Base-by-base conservation (phyloP, 345 rosid species). In the Stellera chamaejasme region DNA sequence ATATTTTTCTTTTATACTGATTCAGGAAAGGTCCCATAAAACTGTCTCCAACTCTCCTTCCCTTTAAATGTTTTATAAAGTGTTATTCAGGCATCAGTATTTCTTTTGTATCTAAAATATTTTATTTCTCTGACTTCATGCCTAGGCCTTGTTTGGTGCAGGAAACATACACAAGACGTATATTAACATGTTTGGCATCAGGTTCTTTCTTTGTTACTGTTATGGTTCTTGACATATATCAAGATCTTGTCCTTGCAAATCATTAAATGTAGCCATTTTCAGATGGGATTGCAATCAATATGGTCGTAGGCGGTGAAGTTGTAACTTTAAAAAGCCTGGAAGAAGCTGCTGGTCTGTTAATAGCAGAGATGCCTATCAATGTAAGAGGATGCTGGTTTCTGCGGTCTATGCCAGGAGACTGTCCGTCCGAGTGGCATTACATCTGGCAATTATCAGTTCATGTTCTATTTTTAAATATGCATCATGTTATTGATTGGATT, bases 301-400 rank as follows among this genome's bases (percentile, higher is more conserved):
- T 92, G 88, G 90, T 88, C 16, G 93, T 82, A 55, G 98, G 98
- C 48, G 95, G 96, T 43, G 95, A 88, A 82, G 96, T 92, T 1
- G 77, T 77, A 14, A 79, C 79, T 62, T 85, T 92, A 11, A 92
- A 81, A 78, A 73, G 73, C 69, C 64, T 88, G 6, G 98, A 88
- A 64, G 96, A 92, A 68, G 79, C 79, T 72, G 81, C 84, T 52
- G 57, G 70, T 59, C 65, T 88, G 56, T 65, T 75, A 70, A 84
- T 92, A 14, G 84, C 82, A 2, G 98, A 88, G 75, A 86, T 92
- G 98, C 98, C 98, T 11, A 84, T 92, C 50, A 81, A 86, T 81
- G 88, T 82, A 61, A 72, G 82, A 58, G 19, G 8, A 46, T 63
- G 27, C 60, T 52, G 16, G 52, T 14, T 28, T 64, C 43, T 43